Conservation (phyloP, 2,329 filamentous ascomycete species). For the Hypoxylon sp. region DNA sequence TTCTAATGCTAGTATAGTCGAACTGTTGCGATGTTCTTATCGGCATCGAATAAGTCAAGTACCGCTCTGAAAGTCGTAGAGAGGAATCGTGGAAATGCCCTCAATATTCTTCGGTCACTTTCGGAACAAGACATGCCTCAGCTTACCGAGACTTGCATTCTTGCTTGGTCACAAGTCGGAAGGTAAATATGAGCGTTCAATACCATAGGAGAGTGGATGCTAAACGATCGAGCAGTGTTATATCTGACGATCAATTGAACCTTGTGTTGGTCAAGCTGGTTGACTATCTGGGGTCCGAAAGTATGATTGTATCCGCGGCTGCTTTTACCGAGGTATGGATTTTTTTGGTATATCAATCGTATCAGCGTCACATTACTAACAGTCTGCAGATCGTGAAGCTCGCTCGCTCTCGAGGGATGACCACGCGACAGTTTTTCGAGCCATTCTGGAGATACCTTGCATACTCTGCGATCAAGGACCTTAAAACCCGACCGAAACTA, state of each 20-base stretch:
- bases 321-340: slow-evolving; percentile 79
- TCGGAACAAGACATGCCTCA: slow-evolving; percentile 73
- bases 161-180: slow-evolving; percentile 87
- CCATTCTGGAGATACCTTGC: slow-evolving; percentile 91
- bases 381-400: slow-evolving; percentile 67
- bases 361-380: slow-evolving; percentile 8
- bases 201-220: not conserved
- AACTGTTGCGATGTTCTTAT: slow-evolving; percentile 72
- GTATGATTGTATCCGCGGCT: slow-evolving; percentile 79
- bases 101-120: slow-evolving; percentile 76
- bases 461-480: slow-evolving; percentile 81
- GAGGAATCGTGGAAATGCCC: slow-evolving; percentile 73
- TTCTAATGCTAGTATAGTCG: slow-evolving; percentile 54
- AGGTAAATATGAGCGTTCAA: slow-evolving; percentile 55
- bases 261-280: slow-evolving; percentile 84
- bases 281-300: slow-evolving; percentile 86
- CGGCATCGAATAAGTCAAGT: slow-evolving; percentile 49
- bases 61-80: slow-evolving; percentile 55
- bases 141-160: slow-evolving; percentile 82
- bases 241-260: slow-evolving; percentile 84
- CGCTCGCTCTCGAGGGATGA: slow-evolving; percentile 69
- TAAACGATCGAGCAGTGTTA: slow-evolving; percentile 57
- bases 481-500: slow-evolving; percentile 82
- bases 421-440: slow-evolving; percentile 74
- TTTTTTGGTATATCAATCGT: not conserved